These are phyloP conservation scores for Lolium multiflorum DNA, from an alignment of 176 grass and related monocot species.

Conservation along the genomic window DNA sequence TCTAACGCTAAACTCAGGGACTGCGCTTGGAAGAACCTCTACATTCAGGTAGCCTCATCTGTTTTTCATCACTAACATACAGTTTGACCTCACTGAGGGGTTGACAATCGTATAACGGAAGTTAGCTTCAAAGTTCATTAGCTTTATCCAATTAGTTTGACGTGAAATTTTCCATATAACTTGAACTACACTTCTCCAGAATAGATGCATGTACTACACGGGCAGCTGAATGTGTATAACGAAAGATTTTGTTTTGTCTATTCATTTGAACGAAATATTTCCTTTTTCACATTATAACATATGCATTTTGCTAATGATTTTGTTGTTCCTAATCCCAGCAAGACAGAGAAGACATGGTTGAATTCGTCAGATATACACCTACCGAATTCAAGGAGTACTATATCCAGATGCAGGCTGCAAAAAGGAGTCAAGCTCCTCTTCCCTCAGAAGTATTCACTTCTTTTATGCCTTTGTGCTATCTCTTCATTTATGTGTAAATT, in stretches of 20 bases:
- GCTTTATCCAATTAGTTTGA: neutral
- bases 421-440: constrained; percentile 86
- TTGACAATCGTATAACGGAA: neutral
- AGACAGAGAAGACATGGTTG: constrained; percentile 87
- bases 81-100: neutral
- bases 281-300: neutral
- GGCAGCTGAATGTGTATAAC: neutral
- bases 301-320: constrained; percentile 33
- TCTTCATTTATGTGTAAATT: neutral
- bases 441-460: constrained; percentile 68
- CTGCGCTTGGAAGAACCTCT: constrained; percentile 95
- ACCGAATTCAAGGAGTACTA: constrained; percentile 92
- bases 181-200: neutral
- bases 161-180: neutral
- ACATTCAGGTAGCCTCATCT: constrained; percentile 67
- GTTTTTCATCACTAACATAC: neutral
- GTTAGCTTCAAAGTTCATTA: neutral
- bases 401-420: constrained; percentile 95
- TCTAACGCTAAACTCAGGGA: constrained; percentile 69
- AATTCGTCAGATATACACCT: constrained; percentile 79
- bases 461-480: constrained; percentile 11
- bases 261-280: neutral
- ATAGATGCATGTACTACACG: neutral
- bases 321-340: constrained; percentile 42
- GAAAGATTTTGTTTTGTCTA: neutral